Base-by-base conservation (phyloP, 2,329 filamentous ascomycete species). In the Penicillium sp. region DNA sequence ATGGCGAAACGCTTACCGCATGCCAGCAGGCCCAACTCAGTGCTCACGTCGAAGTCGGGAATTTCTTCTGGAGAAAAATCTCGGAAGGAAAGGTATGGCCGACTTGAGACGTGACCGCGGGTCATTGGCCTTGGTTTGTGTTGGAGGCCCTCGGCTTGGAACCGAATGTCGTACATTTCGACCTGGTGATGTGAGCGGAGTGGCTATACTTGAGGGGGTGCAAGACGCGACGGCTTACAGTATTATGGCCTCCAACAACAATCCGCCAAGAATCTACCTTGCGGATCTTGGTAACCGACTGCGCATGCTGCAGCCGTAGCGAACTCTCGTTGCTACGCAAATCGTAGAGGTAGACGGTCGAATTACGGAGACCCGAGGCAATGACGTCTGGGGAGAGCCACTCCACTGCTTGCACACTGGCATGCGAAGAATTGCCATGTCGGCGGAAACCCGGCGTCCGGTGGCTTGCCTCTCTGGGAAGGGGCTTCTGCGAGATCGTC, bases 151-250 rank as follows among this genome's bases (percentile, higher is more conserved):
- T 68, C 70, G 2, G 70, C 63, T 2, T 72, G 64, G 55, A 69
- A 77, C 22, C 77, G 75, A 31, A 78, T 67, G 56, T 78, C 77
- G 56, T 78, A 78, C 71, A 78, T 77, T 61, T 72, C 68, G 19
- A 78, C 66, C 76, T 78, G 60, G 10, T 24, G 9, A 3, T 4
- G 16, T 52, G 37, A 58, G 35, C 16, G 55, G 35, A 31, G 52
- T 16, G 49, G 13, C 19, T 18, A 36, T 6, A 24, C 10, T 10
- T 22, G 9, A 27, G 27, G 40, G 3, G 3, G 24, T 39, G 31
- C 14, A 39, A 18, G 36, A 22, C 39, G 13, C 24, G 13, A 24
- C 11, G 14, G 60, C 73, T 46, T 69, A 77, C 72, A 37, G 68
- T 72, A 19, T 68, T 68, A 19, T 65, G 59, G 5, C 75, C 74